phyloP scores from a whole-genome alignment of 2,329 filamentous ascomycete species.

The Chalaropsis thielavioides region DNA sequence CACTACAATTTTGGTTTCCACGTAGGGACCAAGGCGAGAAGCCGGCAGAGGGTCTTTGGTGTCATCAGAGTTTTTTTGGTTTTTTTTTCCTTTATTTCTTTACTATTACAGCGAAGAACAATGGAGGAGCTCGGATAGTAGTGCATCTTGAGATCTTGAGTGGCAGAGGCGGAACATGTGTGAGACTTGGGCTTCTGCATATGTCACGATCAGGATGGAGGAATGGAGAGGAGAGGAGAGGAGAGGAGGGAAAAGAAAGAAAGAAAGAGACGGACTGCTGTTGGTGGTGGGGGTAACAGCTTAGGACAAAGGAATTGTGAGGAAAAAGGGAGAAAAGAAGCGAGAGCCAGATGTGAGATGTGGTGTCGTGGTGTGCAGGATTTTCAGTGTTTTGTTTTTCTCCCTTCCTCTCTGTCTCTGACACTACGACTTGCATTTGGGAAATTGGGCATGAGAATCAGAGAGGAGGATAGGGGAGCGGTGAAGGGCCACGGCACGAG shows the following conservation, averaged over 20 bases:
- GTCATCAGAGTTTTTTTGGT: slow-evolving; percentile 19
- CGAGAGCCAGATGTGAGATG: background rate
- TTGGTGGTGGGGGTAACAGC: background rate
- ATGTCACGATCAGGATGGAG: no score
- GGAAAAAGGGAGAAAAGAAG: background rate
- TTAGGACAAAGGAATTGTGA: background rate
- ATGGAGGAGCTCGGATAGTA: no score
- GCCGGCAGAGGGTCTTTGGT: slow-evolving; percentile 23
- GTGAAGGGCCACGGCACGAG: background rate
- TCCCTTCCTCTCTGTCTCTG: background rate
- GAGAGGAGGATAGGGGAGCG: background rate
- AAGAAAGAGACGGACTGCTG: background rate
- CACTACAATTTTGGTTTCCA: slow-evolving; percentile 16
- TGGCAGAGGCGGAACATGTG: no score
- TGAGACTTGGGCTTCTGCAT: no score
- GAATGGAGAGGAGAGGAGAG: background rate
- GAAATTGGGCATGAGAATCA: background rate
- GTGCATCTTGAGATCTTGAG: no score
- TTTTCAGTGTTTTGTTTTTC: background rate
- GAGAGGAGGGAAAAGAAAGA: background rate
- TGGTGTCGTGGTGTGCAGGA: background rate
- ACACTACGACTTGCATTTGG: background rate
- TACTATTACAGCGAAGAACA: no score
- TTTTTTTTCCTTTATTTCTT: no score
- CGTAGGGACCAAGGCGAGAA: slow-evolving; percentile 18